Evolutionary conservation across 768 basidiomycete species (phyloP).

Genomic region (Psilocybe cyanescens): DNA sequence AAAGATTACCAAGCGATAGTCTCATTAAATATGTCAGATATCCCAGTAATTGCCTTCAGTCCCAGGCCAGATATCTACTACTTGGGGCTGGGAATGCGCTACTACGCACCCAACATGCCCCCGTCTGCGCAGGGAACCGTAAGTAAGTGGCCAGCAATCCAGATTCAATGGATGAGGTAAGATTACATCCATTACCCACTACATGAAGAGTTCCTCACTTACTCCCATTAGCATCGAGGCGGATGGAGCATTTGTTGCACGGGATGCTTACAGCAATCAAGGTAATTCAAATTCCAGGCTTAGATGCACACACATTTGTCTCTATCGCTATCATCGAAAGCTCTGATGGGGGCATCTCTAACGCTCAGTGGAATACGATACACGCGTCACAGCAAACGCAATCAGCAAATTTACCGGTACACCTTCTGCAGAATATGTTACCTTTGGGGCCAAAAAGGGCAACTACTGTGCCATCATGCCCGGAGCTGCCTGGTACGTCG

Average conservation of each 20-base stretch:
- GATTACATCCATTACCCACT: neutral
- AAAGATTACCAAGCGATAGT: too few relatives aligned
- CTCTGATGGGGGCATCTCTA: neutral
- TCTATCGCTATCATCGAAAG: neutral
- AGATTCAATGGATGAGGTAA: constrained; percentile 5
- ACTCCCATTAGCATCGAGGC: neutral
- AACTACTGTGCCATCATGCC: neutral
- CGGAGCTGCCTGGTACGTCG: neutral
- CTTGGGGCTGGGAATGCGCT: constrained; percentile 1
- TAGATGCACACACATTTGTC: neutral
- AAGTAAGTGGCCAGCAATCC: constrained; percentile 1
- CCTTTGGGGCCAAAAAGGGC: constrained; percentile 5
- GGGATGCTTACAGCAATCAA: neutral
- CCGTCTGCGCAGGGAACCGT: neutral
- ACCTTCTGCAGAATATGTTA: constrained; percentile 2
- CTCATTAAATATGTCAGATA: neutral
- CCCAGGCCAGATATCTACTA: neutral
- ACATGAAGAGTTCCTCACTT: neutral
- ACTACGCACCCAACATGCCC: neutral
- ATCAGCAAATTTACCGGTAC: neutral
- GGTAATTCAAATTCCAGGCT: neutral
- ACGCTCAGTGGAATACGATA: constrained; percentile 4
- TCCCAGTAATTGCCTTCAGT: neutral
- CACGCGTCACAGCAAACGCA: neutral
- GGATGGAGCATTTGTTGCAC: constrained; percentile 4